Evolutionary conservation across 108 stramenopile species (phyloP).

Genomic region (Cyclotella kingstonii): DNA sequence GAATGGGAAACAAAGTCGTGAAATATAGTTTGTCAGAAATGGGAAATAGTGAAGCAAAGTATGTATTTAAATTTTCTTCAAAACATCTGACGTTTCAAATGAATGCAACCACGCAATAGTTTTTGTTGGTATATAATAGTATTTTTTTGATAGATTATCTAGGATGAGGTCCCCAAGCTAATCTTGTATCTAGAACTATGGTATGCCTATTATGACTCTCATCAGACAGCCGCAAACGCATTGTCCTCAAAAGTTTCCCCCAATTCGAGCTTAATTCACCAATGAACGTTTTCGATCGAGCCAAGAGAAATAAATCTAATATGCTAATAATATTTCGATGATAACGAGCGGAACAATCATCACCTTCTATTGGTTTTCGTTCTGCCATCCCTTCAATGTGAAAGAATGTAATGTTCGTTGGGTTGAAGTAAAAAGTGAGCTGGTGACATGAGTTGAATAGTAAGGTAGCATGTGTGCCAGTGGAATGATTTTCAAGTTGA

Average conservation of each 20-base stretch:
- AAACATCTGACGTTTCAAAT: too few relatives aligned
- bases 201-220: constrained; percentile 2
- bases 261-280: constrained; percentile 52
- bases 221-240: constrained; percentile 15
- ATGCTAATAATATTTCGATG: constrained; percentile 42
- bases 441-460: constrained; percentile 29
- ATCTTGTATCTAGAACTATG: constrained; percentile 12
- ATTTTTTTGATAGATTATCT: too few relatives aligned
- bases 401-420: constrained; percentile 14
- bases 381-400: constrained; percentile 15
- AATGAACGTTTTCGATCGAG: constrained; percentile 29
- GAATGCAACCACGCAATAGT: too few relatives aligned
- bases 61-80: too few relatives aligned
- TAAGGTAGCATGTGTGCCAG: neutral
- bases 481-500: neutral
- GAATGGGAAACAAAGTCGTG: too few relatives aligned
- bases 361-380: constrained; percentile 13
- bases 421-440: constrained; percentile 40
- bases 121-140: too few relatives aligned
- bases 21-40: too few relatives aligned
- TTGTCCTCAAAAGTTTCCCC: constrained; percentile 31
- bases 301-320: constrained; percentile 33
- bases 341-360: constrained; percentile 36
- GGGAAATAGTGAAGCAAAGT: too few relatives aligned
- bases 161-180: constrained; percentile 39